Percentiles rank a stretch among this genome's conserved stretches.
phyloP scores from a whole-genome alignment of 768 basidiomycete genomes.

The Lactifluus volemus region DNA sequence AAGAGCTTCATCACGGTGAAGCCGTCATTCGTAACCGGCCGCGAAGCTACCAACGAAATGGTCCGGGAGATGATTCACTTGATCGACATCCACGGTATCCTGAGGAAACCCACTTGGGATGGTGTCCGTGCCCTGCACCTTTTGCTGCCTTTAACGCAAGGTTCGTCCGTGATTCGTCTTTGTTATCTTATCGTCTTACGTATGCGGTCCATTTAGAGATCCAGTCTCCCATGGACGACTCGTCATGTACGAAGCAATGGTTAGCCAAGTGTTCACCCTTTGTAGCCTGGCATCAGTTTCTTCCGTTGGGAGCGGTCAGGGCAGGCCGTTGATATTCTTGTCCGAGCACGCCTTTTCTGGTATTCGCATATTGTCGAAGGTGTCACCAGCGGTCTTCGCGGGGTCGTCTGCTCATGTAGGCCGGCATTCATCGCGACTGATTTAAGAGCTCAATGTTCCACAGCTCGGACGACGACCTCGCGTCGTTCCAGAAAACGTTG shows the following conservation, averaged over 20 bases:
- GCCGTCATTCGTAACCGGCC: slow-evolving; percentile 35
- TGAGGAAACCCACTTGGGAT: slow-evolving; percentile 80
- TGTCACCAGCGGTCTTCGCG: slow-evolving; percentile 69
- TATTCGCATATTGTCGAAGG: slow-evolving; percentile 84
- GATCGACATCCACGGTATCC: slow-evolving; percentile 69
- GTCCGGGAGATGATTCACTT: slow-evolving; percentile 68
- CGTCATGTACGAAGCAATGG: slow-evolving; percentile 69
- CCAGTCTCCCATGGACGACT: slow-evolving; percentile 36
- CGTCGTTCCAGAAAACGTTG: slow-evolving; percentile 58
- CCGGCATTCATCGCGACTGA: not conserved
- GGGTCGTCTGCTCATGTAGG: slow-evolving; percentile 79
- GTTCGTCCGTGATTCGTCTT: slow-evolving; percentile 36
- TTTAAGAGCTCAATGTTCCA: slow-evolving; percentile 7
- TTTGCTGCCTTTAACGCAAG: slow-evolving; percentile 75
- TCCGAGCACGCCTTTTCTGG: slow-evolving; percentile 82
- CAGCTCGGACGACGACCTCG: slow-evolving; percentile 70
- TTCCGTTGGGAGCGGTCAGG: slow-evolving; percentile 42
- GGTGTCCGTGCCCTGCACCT: slow-evolving; percentile 75
- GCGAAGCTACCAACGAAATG: slow-evolving; percentile 57
- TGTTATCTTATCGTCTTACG: slow-evolving; percentile 1
- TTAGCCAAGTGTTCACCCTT: slow-evolving; percentile 74
- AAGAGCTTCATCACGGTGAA: slow-evolving; percentile 31
- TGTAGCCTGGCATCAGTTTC: slow-evolving; percentile 47
- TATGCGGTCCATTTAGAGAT: slow-evolving; percentile 28
- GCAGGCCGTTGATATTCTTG: slow-evolving; percentile 46